Evolutionary conservation across 371 early-diverging fungal genomes (phyloP).

Genomic region (Mucor plumbeus): DNA sequence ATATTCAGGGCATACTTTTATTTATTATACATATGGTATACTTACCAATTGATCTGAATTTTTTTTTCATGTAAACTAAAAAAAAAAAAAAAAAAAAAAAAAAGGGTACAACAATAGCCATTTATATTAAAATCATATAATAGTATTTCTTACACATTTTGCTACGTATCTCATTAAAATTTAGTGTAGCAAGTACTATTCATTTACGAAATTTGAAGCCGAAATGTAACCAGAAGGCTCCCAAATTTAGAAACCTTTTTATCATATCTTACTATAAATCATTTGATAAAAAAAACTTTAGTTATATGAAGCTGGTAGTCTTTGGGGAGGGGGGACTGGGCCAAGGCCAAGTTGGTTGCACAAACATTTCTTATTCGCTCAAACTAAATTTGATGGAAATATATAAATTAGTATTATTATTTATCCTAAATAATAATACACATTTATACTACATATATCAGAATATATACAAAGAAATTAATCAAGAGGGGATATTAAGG

Average conservation of each 20-base stretch:
- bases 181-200: background rate
- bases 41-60: background rate
- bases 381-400: slow-evolving; percentile 4
- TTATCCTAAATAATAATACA: background rate
- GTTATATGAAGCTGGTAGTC: background rate
- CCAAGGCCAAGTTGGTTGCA: background rate
- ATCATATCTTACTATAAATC: background rate
- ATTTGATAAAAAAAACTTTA: background rate
- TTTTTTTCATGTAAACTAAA: background rate
- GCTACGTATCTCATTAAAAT: background rate
- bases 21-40: background rate
- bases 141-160: background rate
- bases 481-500: too few species aligned
- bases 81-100: background rate
- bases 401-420: background rate
- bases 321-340: too few species aligned
- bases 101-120: background rate
- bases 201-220: background rate
- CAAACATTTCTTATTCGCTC: slow-evolving; percentile 5
- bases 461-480: too few species aligned
- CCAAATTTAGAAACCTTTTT: background rate
- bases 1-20: too few species aligned
- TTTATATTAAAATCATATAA: background rate
- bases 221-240: background rate
- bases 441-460: too few species aligned